Base-by-base conservation (phyloP, 495 filamentous ascomycete genomes). In the Emericellopsis terricola region DNA sequence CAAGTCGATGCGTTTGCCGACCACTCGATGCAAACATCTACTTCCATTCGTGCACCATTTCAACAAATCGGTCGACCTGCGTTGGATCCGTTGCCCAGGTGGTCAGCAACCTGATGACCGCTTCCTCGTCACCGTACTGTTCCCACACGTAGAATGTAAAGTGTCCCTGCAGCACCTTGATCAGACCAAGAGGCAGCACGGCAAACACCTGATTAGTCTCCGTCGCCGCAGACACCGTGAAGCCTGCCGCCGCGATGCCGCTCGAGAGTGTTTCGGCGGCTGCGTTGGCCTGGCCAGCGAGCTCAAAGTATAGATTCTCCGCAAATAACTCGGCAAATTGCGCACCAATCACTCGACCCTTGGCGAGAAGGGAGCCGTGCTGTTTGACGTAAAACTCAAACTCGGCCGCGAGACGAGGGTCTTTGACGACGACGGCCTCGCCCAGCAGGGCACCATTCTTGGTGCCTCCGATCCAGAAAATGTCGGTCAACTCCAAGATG, bases 131-230 rank as follows among this genome's bases (percentile, higher is more conserved):
- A 17, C 33, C 19, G 16, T 26, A 26, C 33, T 35, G 23, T 11
- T 35, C 33, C 33, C 33, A 35, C 10, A 27, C 33, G 16, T 35
- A 35, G 15, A 35, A 35, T 8, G 21, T 24, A 15, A 35, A 35
- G 8, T 35, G 19, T 15, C 27, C 19, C 33, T 35, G 33, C n/a
- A 35, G 33, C 18, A 21, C 21, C 11, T 27, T 21, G 33, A 35
- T 23, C 1, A 35, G 21, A 15, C n/a, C 20, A 19, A 27, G 33
- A 27, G 33, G 33, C n/a, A 35, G 33, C 3, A 35, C 2, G 1
- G 33, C 33, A 35, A 35, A 35, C 2, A 35, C 33, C 33, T 35
- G 33, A 15, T 35, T 35, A n/a, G 33, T 35, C 33, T 35, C 33
- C 20, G 33, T 35, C n/a, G 20, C 18, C n/a, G 33, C 33, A 15